Percentiles rank a stretch among this genome's conserved stretches.
Evolutionary conservation across 2,329 filamentous ascomycete species (phyloP).

Genomic region (Colletotrichum gloeosporioides): DNA sequence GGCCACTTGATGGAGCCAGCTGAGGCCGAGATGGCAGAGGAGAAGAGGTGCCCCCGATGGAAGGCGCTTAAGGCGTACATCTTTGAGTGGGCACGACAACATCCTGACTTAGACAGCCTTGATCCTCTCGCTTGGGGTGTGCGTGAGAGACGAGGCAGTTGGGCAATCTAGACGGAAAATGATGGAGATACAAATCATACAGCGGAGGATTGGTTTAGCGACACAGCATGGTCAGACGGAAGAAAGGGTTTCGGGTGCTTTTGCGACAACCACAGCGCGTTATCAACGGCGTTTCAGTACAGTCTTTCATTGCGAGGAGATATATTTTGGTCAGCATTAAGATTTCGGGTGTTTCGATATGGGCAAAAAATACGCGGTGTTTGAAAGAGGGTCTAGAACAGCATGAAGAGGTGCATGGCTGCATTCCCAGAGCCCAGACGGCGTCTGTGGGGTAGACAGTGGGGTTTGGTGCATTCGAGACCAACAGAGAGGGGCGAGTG

Average conservation of each 20-base stretch:
- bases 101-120: constrained; percentile 72
- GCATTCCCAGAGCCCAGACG: constrained; percentile 3
- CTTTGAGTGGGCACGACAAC: constrained; percentile 86
- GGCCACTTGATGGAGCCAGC: constrained; percentile 74
- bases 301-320: not conserved
- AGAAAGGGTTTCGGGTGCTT: not conserved
- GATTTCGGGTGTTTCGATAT: constrained; percentile 9
- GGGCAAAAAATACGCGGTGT: not conserved
- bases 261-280: not conserved
- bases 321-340: not conserved
- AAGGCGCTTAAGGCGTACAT: constrained; percentile 84
- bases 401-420: not conserved
- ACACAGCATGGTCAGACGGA: not conserved
- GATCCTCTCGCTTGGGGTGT: constrained; percentile 72
- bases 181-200: not conserved
- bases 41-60: constrained; percentile 74
- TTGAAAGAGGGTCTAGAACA: not conserved
- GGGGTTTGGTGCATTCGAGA: not conserved
- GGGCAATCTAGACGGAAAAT: constrained; percentile 57
- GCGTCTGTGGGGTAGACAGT: constrained; percentile 3
- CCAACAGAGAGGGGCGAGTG: not conserved
- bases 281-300: constrained; percentile 6
- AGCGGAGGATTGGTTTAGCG: not conserved
- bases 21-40: constrained; percentile 44
- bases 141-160: constrained; percentile 70